A percentile compares a stretch with the other conserved stretches of the same genome.
These are phyloP conservation scores for Spergularia bocconei DNA, from an alignment of 148 eudicot genomes.

Conservation along the genomic window DNA sequence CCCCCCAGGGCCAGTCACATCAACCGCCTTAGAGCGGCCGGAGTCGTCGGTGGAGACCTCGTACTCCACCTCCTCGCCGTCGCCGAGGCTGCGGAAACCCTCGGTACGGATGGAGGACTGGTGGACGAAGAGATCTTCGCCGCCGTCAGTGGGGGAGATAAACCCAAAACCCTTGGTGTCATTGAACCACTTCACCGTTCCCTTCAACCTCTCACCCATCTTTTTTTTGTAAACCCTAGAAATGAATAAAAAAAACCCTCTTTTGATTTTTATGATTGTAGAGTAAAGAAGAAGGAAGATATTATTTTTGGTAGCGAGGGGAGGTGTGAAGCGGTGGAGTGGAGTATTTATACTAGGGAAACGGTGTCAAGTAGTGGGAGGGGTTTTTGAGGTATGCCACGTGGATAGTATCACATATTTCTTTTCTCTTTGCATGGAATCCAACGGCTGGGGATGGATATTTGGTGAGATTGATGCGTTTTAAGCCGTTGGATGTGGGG, in stretches of 20 bases:
- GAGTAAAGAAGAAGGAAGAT: background rate
- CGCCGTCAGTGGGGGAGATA: conserved; percentile 53
- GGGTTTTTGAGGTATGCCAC: conserved; percentile 20
- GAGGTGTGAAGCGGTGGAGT: background rate
- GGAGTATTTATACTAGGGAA: conserved; percentile 2
- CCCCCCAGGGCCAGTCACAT: conserved; percentile 47
- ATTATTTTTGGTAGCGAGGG: background rate
- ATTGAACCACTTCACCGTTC: conserved; percentile 57
- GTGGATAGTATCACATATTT: background rate
- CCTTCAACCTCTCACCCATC: conserved; percentile 28
- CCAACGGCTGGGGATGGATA: background rate
- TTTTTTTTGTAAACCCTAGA: background rate
- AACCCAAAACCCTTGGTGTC: conserved; percentile 56
- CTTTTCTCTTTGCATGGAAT: background rate
- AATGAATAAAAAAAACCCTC: too few relatives aligned
- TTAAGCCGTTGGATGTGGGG: background rate
- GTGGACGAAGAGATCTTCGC: conserved; percentile 59
- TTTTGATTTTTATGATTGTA: background rate
- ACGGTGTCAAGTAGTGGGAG: background rate
- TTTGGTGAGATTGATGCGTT: background rate
- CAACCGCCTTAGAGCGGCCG: conserved; percentile 58
- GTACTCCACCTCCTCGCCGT: conserved; percentile 51
- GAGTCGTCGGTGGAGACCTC: conserved; percentile 36
- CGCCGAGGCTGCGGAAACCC: conserved; percentile 54
- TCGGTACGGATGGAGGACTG: conserved; percentile 53